Evolutionary conservation across 2,329 filamentous ascomycete genomes (phyloP), one percentile per base, ranked within the genome.

Genomic region (Fusarium tanahbumbuense): DNA sequence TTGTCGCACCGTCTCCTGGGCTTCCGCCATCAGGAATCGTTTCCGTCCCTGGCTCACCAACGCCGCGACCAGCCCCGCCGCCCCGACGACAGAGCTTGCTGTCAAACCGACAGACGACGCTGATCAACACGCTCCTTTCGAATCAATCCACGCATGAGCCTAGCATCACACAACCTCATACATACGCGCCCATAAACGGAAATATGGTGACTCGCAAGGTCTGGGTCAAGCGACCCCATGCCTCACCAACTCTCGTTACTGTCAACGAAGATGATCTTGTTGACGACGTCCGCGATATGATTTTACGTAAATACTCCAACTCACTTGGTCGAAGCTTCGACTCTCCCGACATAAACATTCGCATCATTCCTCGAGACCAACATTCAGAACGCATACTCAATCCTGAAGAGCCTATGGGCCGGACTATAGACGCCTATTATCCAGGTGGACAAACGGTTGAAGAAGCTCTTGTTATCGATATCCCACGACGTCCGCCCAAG

Each of bases 281-380:
- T 60, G 96, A 99, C 79, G 95, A 98, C 81, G 91, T 97, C 67
- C 92, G 95, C 74, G 96, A 98, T 73, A 89, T 93, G 85, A 96
- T 98, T 60, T 83, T 98, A 73, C 90, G 89, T 76, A 98, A 98
- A 83, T 99, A 98, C 80, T 89, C 90, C 74, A 98, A 99, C 81
- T 97, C 94, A 16, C 85, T 99, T 27, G 95, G 95, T 53, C 90
- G 90, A 73, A 92, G 88, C 55, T 98, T 94, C 79, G 96, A 99
- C 81, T 87, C 96, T 13, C 96, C 96, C 15, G 96, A 99, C 79
- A 87, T 99, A 61, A 90, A 88, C 13, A 85, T 98, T 69, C 90
- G 92, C 68, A 92, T 98, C 72, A 79, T 86, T 18, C 88, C 92
- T n/a, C 87, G 93, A 59, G 91, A 93, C 74, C 81, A 86, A 77